A percentile compares a stretch with the other conserved stretches of the same genome.
Conservation (phyloP, 805 yeast genomes). For the Wickerhamomyces mucosus region DNA sequence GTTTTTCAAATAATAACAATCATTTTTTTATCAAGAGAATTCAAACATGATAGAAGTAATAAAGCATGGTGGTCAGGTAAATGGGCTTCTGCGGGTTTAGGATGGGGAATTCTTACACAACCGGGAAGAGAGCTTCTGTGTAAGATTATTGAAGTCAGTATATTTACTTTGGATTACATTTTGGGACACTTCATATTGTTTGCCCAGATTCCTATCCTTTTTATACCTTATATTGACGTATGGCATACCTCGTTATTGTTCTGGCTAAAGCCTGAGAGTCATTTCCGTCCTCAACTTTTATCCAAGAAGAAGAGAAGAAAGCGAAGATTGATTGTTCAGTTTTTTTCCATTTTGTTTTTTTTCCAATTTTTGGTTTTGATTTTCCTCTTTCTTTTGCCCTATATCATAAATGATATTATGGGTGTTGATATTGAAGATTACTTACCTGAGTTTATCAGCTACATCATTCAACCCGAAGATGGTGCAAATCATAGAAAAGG, state of each 20-base stretch:
- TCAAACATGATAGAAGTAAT: slow-evolving; percentile 42
- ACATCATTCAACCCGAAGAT: slow-evolving; percentile 36
- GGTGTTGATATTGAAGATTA: slow-evolving; percentile 30
- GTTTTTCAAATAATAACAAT: slow-evolving; percentile 37
- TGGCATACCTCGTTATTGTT: slow-evolving; percentile 52
- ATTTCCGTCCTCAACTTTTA: slow-evolving; percentile 37
- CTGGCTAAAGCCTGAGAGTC: slow-evolving; percentile 47
- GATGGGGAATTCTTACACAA: slow-evolving; percentile 44
- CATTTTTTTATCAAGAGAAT: slow-evolving; percentile 44
- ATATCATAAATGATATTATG: slow-evolving; percentile 24
- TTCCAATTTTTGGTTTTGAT: slow-evolving; percentile 21
- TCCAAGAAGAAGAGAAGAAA: slow-evolving; percentile 33
- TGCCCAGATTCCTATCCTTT: slow-evolving; percentile 41
- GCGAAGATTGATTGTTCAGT: slow-evolving; percentile 25
- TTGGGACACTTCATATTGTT: slow-evolving; percentile 44
- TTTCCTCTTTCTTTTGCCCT: slow-evolving; percentile 30
- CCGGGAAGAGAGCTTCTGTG: slow-evolving; percentile 50
- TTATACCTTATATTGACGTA: slow-evolving; percentile 46
- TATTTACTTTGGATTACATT: slow-evolving; percentile 44
- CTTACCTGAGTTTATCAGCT: slow-evolving; percentile 27
- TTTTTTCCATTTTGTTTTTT: slow-evolving; percentile 29
- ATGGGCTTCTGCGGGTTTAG: slow-evolving; percentile 49
- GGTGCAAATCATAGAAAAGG: slow-evolving; percentile 11
- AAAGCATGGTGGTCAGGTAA: slow-evolving; percentile 67
- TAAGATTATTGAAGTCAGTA: slow-evolving; percentile 46